Conservation (phyloP, 1,284 basidiomycete genomes). For the Vanrija sp. region DNA sequence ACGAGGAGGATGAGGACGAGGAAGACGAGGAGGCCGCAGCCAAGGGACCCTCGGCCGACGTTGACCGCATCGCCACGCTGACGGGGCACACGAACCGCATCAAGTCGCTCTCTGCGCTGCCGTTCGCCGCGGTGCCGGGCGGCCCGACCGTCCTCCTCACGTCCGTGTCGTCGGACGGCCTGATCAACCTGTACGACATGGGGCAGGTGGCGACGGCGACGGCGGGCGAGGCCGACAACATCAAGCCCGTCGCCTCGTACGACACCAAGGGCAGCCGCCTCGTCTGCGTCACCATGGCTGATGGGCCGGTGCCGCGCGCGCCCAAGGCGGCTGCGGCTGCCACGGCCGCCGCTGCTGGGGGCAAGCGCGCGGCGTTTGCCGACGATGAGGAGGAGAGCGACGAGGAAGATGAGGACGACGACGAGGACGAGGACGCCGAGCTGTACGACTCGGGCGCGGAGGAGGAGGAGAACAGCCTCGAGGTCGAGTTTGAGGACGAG, state of each 20-base stretch:
- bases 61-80: conserved; percentile 36
- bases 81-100: conserved; percentile 45
- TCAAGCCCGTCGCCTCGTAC: conserved; percentile 60
- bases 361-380: conserved; percentile 25
- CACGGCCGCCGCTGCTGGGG: conserved; percentile 46
- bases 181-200: conserved; percentile 73
- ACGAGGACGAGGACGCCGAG: conserved; percentile 22
- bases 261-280: conserved; percentile 79
- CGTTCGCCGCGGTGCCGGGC: conserved; percentile 23
- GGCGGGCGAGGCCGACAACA: conserved; percentile 13
- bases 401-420: conserved; percentile 25
- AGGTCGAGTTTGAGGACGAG: conserved; percentile 19
- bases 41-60: conserved; percentile 25
- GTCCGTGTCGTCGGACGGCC: conserved; percentile 78
- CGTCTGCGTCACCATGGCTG: conserved; percentile 69
- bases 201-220: conserved; percentile 47
- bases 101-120: conserved; percentile 42
- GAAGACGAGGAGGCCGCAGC: conserved; percentile 17
- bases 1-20: conserved; percentile 25
- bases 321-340: conserved; percentile 17
- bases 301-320: conserved; percentile 50
- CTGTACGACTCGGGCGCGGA: conserved; percentile 21
- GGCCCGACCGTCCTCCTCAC: conserved; percentile 59
- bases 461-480: conserved; percentile 17
- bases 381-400: conserved; percentile 26